Evolutionary conservation across 2,329 filamentous ascomycete species (phyloP), one percentile per base, ranked within the genome.

Genomic region (Hysterium pulicare): DNA sequence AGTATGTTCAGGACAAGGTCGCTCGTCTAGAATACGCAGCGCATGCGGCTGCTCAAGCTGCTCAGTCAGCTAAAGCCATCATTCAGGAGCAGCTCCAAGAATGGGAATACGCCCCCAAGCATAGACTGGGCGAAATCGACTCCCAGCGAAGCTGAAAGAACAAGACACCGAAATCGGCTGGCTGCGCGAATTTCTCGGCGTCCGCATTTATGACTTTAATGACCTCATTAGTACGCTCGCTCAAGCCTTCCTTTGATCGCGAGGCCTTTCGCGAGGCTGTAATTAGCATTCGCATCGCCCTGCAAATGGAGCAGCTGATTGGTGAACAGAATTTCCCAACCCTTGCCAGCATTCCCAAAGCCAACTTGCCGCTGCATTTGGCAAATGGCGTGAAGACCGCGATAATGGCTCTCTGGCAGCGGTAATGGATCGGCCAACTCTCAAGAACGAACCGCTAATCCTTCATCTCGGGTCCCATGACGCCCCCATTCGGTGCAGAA

Each of bases 1-100:
- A 90, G 54, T 86, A 94, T 62, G 79, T 94, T 17, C 85, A 94
- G 62, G 90, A 96, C 56, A 88, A 87, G 55, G 80, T 96, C 20
- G 70, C 78, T 4, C 86, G 94, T 55, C 76, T 97, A 1, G 89
- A 96, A 64, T 90, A 90, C 60, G 90, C 90, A 22, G 90, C 90
- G 8, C 82, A 82, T 46, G 89, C 90, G 28, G 91, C 90, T 13
- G 89, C 81, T 13, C 79, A 85, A 65, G 89, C 87, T 24, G 65
- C 70, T 33, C n/a, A n/a, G n/a, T n/a, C n/a, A n/a, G n/a, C n/a
- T n/a, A 96, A 98, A 61, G 83, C 95, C 69, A 91, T 96, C 15
- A 76, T 98, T 20, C 93, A 98, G 69, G 91, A 97, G 66, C 93
- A 98, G 67, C 78, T 98, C 5, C 93, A 97, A 66, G 89, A 93